A percentile compares a stretch with the other conserved stretches of the same genome.
Evolutionary conservation across 2,329 filamentous ascomycete genomes (phyloP).

Genomic region (Trichoderma sp.): DNA sequence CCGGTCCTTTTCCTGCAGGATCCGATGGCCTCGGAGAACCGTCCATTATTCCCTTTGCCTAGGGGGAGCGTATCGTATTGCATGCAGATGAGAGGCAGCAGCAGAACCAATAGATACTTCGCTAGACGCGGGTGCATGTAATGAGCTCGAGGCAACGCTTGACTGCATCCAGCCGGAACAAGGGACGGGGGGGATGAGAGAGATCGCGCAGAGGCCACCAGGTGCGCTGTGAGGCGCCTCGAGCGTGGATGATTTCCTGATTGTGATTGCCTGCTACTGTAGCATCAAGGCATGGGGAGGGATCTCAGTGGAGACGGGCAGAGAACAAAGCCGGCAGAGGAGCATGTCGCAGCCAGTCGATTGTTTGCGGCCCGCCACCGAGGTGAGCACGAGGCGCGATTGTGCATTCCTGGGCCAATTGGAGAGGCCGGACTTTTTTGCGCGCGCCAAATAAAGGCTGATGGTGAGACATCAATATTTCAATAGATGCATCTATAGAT

Average conservation of each 20-base stretch:
- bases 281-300: not conserved
- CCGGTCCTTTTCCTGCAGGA: not conserved
- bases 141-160: not conserved
- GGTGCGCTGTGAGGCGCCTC: constrained; percentile 15
- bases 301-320: not conserved
- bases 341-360: constrained; percentile 12
- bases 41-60: not conserved
- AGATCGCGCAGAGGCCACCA: constrained; percentile 24
- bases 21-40: not conserved
- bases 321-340: not conserved
- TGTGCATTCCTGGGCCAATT: constrained; percentile 4
- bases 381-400: not conserved
- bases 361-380: not conserved
- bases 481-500: not conserved
- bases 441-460: constrained; percentile 5
- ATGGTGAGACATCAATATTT: not conserved
- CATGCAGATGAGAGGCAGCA: not conserved
- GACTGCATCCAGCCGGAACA: not conserved
- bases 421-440: not conserved
- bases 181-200: not conserved
- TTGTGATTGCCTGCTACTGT: not conserved
- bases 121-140: not conserved
- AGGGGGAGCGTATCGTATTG: not conserved
- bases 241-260: constrained; percentile 12
- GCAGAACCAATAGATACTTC: not conserved